Evolutionary conservation across 2,329 filamentous ascomycete species (phyloP), one percentile per base, ranked within the genome.

Genomic region (Didymella pomorum): DNA sequence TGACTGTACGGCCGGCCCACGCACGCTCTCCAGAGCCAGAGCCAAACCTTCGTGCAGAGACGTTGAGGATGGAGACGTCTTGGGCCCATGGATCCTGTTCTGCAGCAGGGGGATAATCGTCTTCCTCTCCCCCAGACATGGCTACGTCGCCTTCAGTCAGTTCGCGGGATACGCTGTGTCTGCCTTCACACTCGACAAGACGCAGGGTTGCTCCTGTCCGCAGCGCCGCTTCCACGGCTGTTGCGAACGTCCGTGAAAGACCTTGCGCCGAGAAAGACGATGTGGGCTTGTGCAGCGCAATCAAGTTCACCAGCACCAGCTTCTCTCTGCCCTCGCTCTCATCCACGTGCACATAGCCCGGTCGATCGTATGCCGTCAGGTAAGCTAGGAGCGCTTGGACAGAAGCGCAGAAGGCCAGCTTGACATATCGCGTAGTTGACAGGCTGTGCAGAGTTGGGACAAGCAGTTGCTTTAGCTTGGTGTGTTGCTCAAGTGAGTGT

Each of bases 211-310:
- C 75, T 3, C 62, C 62, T 0, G 71, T 63, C 20, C 61, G 67
- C 53, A 74, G 56, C 0, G 87, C 87, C 2, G 84, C 82, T 57
- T 92, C 89, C 9, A 91, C 83, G 1, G 90, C 75, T 0, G 80
- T 77, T 2, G 89, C 83, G n/a, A 87, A 80, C 1, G 87, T 88
- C 56, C 82, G 82, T 20, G 85, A 82, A 12, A 93, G 73, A 0
- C 90, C 91, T 75, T 93, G 90, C 0, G 87, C 89, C 49, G 89
- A 92, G 85, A 89, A 93, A 59, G 91, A 88, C 61, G 87, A 87
- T 0, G 88, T 90, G 52, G 85, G 82, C 23, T 85, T 83, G 72
- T 93, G 91, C 41, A 90, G 74, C 20, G 83, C 79, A 16, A 93
- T 70, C 41, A 90, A 81, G 49, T 89, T 87, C 66, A 91, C 89